These are phyloP conservation scores for cucumber (Cucumis sativus) DNA, from an alignment of 306 rosid species.

Conservation along the genomic window Cucumber_9930_V3 NC_026658.2:10985001-10985500, in stretches of 20 bases:
- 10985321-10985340: conserved; percentile 91
- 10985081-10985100: too few species aligned
- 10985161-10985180: conserved; percentile 40
- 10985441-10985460: not conserved
- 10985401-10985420: not conserved
- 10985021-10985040: too few species aligned
- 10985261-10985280: not conserved
- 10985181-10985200: not conserved
- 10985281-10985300: conserved; percentile 24
- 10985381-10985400: not conserved
- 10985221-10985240: conserved; percentile 1
- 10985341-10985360: conserved; percentile 76
- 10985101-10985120: too few species aligned
- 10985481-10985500: too few species aligned
- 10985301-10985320: conserved; percentile 77
- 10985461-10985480: too few species aligned
- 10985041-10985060: too few species aligned
- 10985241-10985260: not conserved
- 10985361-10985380: conserved; percentile 1
- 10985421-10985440: not conserved
- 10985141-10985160: conserved; percentile 77
- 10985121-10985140: conserved; percentile 27
- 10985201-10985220: not conserved
- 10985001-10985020: too few species aligned
- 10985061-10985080: too few species aligned